These are phyloP conservation scores for Coniochaeta sp. DNA, from an alignment of 2,329 filamentous ascomycete genomes.

Conservation along the genomic window DNA sequence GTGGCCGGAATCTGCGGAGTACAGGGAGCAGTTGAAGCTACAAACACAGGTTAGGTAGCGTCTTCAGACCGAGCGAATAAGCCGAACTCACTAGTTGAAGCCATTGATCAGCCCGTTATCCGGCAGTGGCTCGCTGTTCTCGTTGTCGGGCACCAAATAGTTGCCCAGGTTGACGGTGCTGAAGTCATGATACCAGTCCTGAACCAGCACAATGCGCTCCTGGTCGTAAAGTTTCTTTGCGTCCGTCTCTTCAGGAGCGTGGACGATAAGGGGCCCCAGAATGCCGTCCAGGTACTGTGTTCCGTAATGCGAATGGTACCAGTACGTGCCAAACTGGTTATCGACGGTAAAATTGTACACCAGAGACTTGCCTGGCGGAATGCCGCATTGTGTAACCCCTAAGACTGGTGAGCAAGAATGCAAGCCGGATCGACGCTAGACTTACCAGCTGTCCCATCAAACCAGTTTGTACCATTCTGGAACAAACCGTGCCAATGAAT, in stretches of 20 bases:
- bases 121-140: conserved; percentile 34
- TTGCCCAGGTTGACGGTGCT: conserved; percentile 28
- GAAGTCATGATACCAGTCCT: conserved; percentile 61
- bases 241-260: conserved; percentile 46
- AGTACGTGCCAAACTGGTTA: conserved; percentile 28
- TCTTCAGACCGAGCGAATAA: background rate
- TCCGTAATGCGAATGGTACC: conserved; percentile 43
- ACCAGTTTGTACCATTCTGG: conserved; percentile 55
- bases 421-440: background rate
- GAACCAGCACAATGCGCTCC: conserved; percentile 56
- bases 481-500: conserved; percentile 64
- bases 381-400: conserved; percentile 52
- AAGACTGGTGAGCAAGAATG: conserved; percentile 21
- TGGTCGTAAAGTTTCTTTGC: conserved; percentile 42
- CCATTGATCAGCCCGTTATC: conserved; percentile 39
- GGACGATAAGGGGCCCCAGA: conserved; percentile 56
- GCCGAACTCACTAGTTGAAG: conserved; percentile 4
- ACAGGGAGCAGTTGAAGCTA: background rate
- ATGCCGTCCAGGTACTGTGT: conserved; percentile 61
- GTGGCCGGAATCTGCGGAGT: background rate
- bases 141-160: conserved; percentile 30
- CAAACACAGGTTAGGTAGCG: background rate
- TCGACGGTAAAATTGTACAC: conserved; percentile 13
- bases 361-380: conserved; percentile 49
- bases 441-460: conserved; percentile 44